Evolutionary conservation across 768 basidiomycete species (phyloP).

Genomic region (Suillus occidentalis): DNA sequence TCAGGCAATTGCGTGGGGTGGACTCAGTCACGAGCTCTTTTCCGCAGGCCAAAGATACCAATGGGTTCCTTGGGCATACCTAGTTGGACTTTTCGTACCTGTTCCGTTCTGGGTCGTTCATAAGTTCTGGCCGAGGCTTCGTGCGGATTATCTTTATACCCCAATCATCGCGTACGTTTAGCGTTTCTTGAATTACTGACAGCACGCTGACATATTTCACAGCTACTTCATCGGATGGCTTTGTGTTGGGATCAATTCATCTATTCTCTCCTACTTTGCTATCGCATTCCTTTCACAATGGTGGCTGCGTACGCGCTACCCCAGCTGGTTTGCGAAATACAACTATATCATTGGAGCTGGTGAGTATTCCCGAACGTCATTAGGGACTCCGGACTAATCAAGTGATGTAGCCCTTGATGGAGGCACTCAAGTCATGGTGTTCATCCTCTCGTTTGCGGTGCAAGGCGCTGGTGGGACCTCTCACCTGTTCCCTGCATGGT

Average conservation of each 20-base stretch:
- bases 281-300: constrained; percentile 59
- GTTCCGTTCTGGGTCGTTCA: constrained; percentile 54
- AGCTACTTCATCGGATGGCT: constrained; percentile 43
- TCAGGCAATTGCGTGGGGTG: constrained; percentile 62
- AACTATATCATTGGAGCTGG: constrained; percentile 68
- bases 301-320: constrained; percentile 56
- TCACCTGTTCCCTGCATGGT: constrained; percentile 55
- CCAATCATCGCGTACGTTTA: constrained; percentile 41
- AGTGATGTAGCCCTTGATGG: constrained; percentile 33
- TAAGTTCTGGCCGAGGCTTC: constrained; percentile 43
- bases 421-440: constrained; percentile 52
- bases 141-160: constrained; percentile 48
- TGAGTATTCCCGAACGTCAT: constrained; percentile 13
- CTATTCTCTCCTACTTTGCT: constrained; percentile 45
- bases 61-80: constrained; percentile 48
- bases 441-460: constrained; percentile 50
- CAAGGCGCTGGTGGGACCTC: constrained; percentile 50
- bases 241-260: constrained; percentile 57
- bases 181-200: neutral
- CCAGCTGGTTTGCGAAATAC: constrained; percentile 67
- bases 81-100: constrained; percentile 50
- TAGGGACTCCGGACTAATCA: neutral
- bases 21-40: constrained; percentile 44
- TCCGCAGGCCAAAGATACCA: constrained; percentile 46
- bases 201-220: constrained; percentile 8